Conservation (phyloP, 768 basidiomycete genomes). For the Candolleomyces eurysporus region DNA sequence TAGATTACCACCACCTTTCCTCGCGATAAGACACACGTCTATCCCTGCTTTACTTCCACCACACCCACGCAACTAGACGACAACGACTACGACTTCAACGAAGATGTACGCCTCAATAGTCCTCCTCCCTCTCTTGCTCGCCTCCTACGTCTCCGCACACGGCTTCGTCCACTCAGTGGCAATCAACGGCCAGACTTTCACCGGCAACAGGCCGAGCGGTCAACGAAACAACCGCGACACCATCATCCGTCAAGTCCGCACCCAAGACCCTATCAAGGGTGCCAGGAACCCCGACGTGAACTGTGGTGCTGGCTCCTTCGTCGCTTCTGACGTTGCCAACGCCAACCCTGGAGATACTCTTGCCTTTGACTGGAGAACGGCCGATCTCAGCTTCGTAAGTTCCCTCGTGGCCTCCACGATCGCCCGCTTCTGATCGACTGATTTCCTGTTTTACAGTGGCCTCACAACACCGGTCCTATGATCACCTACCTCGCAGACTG, state of each 20-base stretch:
- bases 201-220: slow-evolving; percentile 31
- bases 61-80: not conserved
- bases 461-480: slow-evolving; percentile 63
- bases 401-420: too few relatives aligned
- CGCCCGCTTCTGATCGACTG: too few relatives aligned
- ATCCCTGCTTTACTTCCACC: not conserved
- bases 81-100: not conserved
- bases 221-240: slow-evolving; percentile 17
- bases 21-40: not conserved
- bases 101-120: slow-evolving; percentile 26
- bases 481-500: slow-evolving; percentile 75
- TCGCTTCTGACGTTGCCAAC: slow-evolving; percentile 47
- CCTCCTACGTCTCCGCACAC: slow-evolving; percentile 41
- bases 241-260: slow-evolving; percentile 40
- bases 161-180: slow-evolving; percentile 39
- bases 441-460: slow-evolving; percentile 30
- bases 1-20: not conserved
- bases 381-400: slow-evolving; percentile 34
- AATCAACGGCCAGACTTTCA: slow-evolving; percentile 37
- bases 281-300: slow-evolving; percentile 53
- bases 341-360: slow-evolving; percentile 60
- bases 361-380: slow-evolving; percentile 57
- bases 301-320: slow-evolving; percentile 56
- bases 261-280: slow-evolving; percentile 46
- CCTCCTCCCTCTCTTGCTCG: slow-evolving; percentile 29